A percentile compares a stretch with the other conserved stretches of the same genome.
These are phyloP conservation scores for Globisporangium echinulatum DNA, from an alignment of 352 stramenopile genomes.

Conservation along the genomic window DNA sequence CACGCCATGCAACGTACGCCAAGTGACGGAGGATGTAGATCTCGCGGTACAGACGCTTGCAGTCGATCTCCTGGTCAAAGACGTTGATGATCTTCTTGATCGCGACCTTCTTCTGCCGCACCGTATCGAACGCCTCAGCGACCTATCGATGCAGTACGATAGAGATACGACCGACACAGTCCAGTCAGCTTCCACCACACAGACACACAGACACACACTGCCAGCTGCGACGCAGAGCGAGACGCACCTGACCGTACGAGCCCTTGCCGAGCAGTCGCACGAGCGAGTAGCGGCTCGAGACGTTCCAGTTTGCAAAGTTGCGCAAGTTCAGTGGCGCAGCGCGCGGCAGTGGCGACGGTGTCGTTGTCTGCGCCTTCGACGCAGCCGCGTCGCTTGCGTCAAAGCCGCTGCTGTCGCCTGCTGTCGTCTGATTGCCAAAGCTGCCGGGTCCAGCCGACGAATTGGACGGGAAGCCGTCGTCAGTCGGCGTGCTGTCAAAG, in stretches of 20 bases:
- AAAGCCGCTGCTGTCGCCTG: constrained; percentile 24
- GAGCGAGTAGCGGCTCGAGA: constrained; percentile 71
- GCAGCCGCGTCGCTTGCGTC: constrained; percentile 3
- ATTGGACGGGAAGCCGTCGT: constrained; percentile 33
- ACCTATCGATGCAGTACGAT: constrained; percentile 21
- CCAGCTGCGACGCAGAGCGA: background rate
- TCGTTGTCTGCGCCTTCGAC: constrained; percentile 36
- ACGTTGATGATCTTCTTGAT: constrained; percentile 90
- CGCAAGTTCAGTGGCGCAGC: constrained; percentile 71
- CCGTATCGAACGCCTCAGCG: constrained; percentile 72
- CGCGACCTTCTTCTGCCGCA: constrained; percentile 75
- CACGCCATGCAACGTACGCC: constrained; percentile 25
- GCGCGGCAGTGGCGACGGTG: constrained; percentile 51
- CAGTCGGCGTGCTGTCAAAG: constrained; percentile 55
- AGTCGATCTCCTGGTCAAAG: constrained; percentile 85
- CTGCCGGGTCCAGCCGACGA: constrained; percentile 24
- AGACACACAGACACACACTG: background rate
- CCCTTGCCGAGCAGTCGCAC: constrained; percentile 78
- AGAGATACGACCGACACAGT: too few species aligned
- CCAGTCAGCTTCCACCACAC: too few species aligned
- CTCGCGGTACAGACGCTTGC: constrained; percentile 81
- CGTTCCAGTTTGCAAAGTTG: constrained; percentile 83
- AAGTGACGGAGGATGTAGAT: constrained; percentile 86
- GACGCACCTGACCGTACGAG: constrained; percentile 73
- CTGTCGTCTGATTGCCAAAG: constrained; percentile 15